Base-by-base conservation (phyloP, 495 filamentous ascomycete species). In the Pyronema omphalodes region DNA sequence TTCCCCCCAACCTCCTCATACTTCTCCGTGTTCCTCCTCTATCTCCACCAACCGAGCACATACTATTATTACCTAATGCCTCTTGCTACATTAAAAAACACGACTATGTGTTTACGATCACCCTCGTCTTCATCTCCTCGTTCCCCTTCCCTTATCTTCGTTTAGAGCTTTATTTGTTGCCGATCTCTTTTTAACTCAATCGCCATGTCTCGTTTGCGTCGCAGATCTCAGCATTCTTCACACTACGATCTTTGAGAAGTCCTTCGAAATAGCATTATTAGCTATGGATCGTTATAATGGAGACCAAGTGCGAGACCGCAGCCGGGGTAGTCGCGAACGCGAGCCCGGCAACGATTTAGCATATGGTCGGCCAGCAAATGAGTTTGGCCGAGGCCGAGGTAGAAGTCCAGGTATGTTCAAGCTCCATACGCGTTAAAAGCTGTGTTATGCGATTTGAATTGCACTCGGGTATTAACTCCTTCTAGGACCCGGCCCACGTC, bases 181-280 rank as follows among this genome's bases (percentile, higher is more conserved):
- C 51, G 45, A 58, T 59, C 55, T 62, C 52, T 53, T 54, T 59
- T 64, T 63, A 58, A 56, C 57, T 67, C 63, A 53, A 59, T 66
- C 59, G 60, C 57, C 55, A 65, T 65, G 62, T 50, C 51, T 60
- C 49, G 51, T 55, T 50, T 55, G 58, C 61, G 50, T 55, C 60
- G 54, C 60, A 64, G 61, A 60, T 64, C 60, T 34, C 36, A 23
- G 9, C 29, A 35, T 50, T 34, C 29, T 47, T 47, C 7, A 41
- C 15, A 41, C 39, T 41, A 41, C 39, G 11, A 17, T 12, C 39
- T 29, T 5, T 29, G 23, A 17, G 39, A 1, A 41, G 11, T 12
- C 11, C 39, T 12, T 41, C 39, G 11, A 12, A 6, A 50, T 50
- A 23, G 47, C 47, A 35, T 50, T 36, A 11, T 3, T 19, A 35